These are phyloP conservation scores for Herpotrichia juniperi DNA, from an alignment of 2,329 filamentous ascomycete genomes.

Conservation along the genomic window DNA sequence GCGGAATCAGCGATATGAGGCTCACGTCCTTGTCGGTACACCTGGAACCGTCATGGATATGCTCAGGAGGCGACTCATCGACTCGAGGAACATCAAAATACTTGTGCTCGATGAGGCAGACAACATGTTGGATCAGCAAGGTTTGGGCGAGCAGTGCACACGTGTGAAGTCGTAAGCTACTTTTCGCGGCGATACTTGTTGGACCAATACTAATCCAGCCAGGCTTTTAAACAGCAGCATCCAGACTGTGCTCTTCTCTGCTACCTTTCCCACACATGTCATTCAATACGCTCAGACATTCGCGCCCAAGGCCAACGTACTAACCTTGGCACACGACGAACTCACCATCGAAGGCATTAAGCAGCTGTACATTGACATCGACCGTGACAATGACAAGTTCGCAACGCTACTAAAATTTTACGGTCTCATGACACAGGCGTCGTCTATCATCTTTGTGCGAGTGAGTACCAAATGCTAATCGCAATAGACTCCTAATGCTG, in stretches of 20 bases:
- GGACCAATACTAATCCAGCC: slow-evolving; percentile 35
- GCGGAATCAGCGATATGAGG: slow-evolving; percentile 71
- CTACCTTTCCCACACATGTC: slow-evolving; percentile 88
- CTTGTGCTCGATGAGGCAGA: slow-evolving; percentile 96
- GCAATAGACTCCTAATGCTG: slow-evolving; percentile 1
- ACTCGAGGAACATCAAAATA: slow-evolving; percentile 74
- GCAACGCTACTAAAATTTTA: slow-evolving; percentile 90
- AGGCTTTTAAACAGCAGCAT: slow-evolving; percentile 75
- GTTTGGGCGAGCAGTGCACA: slow-evolving; percentile 91
- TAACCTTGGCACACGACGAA: slow-evolving; percentile 87
- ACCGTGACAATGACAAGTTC: slow-evolving; percentile 82
- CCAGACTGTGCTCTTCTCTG: slow-evolving; percentile 95
- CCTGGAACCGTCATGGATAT: slow-evolving; percentile 92
- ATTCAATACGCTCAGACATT: slow-evolving; percentile 83
- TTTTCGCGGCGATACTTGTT: neutral
- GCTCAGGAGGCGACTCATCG: slow-evolving; percentile 76
- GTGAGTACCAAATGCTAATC: slow-evolving; percentile 54
- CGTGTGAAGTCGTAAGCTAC: slow-evolving; percentile 79
- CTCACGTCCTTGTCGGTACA: slow-evolving; percentile 87
- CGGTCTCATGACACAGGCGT: slow-evolving; percentile 93
- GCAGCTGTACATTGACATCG: slow-evolving; percentile 96
- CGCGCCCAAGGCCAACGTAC: slow-evolving; percentile 82
- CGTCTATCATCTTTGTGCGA: slow-evolving; percentile 97
- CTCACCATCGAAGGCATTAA: slow-evolving; percentile 97
- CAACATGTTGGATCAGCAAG: slow-evolving; percentile 97